Evolutionary conservation across 2,329 filamentous ascomycete genomes (phyloP), one percentile per base, ranked within the genome.

Genomic region (Thelonectria discophora): DNA sequence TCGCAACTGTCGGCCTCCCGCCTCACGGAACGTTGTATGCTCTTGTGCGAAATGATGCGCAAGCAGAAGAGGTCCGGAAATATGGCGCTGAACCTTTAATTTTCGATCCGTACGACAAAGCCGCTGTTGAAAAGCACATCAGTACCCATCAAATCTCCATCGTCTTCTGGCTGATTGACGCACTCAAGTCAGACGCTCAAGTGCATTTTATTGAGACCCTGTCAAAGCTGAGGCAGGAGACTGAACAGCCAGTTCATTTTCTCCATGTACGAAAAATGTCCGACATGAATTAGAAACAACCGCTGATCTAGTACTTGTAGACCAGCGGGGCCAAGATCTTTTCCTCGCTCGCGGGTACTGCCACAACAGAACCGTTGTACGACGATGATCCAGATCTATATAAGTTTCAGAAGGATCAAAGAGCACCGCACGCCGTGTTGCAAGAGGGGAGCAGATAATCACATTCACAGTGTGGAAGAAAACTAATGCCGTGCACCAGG

Each of bases 291-390:
- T 12, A 5, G 17, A 15, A 6, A 12, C 34, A 37, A 47, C 10
- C 6, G 3, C 20, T 60, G 1, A 48, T 20, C 7, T 5, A n/a
- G 4, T 3, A 30, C 15, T 17, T 11, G 12, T 48, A 80, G 75
- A 85, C 83, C 0, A 78, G 72, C 2, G 84, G 84, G 0, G 83
- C 83, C 21, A 86, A 86, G 71, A 65, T 82, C 3, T 85, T 86
- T 67, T 83, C 81, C 13, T 76, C 72, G 27, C 80, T 82, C 67
- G 77, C 78, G 0, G 82, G 79, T 0, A 73, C 78, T 5, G 80
- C 81, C 0, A 79, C 75, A 0, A 77, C 82, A 58, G 60, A 70
- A 9, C 74, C 74, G 0, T 62, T 86, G 0, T 59, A 76, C 3
- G 83, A 86, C 60, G 78, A 75, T 2, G 79, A 84, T 27, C 37